phyloP scores from a whole-genome alignment of 2,329 filamentous ascomycete species.

The Sarocladiaceae sp. region DNA sequence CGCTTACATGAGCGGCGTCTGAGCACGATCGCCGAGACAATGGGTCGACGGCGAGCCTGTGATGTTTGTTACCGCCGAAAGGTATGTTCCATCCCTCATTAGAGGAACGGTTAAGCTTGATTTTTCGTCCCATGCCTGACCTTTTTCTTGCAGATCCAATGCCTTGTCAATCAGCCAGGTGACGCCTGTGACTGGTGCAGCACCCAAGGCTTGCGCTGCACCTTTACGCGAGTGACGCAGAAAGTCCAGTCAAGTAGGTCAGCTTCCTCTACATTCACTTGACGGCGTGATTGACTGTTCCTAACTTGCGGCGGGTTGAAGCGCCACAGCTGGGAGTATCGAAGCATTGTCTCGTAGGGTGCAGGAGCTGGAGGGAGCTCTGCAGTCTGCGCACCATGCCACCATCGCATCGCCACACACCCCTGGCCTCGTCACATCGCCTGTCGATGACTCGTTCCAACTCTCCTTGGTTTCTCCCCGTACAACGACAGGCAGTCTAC shows the following conservation, averaged over 20 bases:
- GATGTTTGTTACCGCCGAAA: slow-evolving; percentile 3
- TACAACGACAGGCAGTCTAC: background rate
- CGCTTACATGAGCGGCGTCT: slow-evolving; percentile 2
- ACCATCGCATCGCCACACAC: background rate
- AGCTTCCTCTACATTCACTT: background rate
- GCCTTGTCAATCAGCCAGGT: slow-evolving; percentile 3
- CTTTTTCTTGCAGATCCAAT: slow-evolving; percentile 10
- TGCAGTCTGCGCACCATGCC: slow-evolving; percentile 3
- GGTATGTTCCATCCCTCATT: too few relatives aligned
- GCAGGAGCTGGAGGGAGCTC: slow-evolving; percentile 7
- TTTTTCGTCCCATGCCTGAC: background rate
- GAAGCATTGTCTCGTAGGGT: slow-evolving; percentile 1
- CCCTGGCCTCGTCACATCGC: background rate
- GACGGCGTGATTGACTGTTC: too few relatives aligned
- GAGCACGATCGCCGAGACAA: background rate
- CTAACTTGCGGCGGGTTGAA: background rate
- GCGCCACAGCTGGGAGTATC: background rate
- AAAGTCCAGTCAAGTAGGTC: slow-evolving; percentile 8
- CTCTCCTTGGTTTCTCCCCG: background rate
- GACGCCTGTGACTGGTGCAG: slow-evolving; percentile 12
- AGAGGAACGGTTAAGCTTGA: too few relatives aligned
- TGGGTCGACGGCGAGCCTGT: slow-evolving; percentile 3
- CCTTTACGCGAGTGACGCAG: slow-evolving; percentile 7
- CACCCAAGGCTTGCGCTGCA: slow-evolving; percentile 10
- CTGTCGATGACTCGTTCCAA: background rate